Evolutionary conservation across 1,284 basidiomycete genomes (phyloP).

Genomic region (Irpex sp.): DNA sequence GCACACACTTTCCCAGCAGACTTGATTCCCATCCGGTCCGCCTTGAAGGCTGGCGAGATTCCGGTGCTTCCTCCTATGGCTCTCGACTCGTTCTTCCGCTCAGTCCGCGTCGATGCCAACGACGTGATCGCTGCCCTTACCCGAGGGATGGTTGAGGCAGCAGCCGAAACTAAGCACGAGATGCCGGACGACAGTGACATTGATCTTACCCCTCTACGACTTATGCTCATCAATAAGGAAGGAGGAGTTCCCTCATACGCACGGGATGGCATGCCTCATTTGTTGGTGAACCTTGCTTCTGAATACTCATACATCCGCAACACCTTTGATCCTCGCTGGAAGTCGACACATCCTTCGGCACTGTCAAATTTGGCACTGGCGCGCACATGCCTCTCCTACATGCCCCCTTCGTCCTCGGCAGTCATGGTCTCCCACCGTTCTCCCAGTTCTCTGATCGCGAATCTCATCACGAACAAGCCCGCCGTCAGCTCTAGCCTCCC

Average conservation of each 20-base stretch:
- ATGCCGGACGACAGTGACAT: conserved; percentile 31
- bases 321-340: conserved; percentile 84
- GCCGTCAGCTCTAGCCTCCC: conserved; percentile 94
- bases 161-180: conserved; percentile 33
- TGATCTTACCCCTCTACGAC: conserved; percentile 85
- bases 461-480: conserved; percentile 98
- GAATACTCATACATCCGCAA: conserved; percentile 86
- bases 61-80: conserved; percentile 96
- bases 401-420: conserved; percentile 92
- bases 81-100: conserved; percentile 86
- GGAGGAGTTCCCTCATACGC: conserved; percentile 98
- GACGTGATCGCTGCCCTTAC: conserved; percentile 88
- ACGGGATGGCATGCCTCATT: conserved; percentile 89
- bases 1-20: conserved; percentile 76
- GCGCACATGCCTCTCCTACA: conserved; percentile 84
- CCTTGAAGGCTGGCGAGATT: conserved; percentile 90
- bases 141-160: conserved; percentile 79
- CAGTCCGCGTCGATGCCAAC: conserved; percentile 85
- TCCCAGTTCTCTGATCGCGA: conserved; percentile 91
- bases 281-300: conserved; percentile 91
- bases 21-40: conserved; percentile 80
- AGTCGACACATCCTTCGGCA: conserved; percentile 78
- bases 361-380: conserved; percentile 88
- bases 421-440: conserved; percentile 98
- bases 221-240: conserved; percentile 98